These are phyloP conservation scores for Haematococcus lacustris DNA, from an alignment of 139 green algal genomes.

Conservation along the genomic window DNA sequence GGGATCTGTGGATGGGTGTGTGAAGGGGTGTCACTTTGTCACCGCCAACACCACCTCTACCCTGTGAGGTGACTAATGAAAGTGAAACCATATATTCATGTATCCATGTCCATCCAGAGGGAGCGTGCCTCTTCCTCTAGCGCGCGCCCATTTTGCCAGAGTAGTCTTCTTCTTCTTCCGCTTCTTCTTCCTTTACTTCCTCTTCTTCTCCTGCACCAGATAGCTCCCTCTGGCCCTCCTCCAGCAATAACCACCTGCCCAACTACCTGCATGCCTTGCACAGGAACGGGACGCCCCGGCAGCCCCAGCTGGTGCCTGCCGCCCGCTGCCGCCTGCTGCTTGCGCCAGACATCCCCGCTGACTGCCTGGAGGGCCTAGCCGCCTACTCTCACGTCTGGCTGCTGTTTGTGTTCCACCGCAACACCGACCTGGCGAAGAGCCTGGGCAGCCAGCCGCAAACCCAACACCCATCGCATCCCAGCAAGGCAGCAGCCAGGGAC, in stretches of 20 bases:
- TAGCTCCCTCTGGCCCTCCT: too few relatives aligned
- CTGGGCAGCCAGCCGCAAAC: neutral
- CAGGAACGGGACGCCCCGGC: slow-evolving; percentile 79
- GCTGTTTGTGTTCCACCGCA: slow-evolving; percentile 90
- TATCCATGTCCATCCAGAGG: too few relatives aligned
- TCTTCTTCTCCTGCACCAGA: too few relatives aligned
- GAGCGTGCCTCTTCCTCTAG: neutral
- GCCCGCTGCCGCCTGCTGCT: slow-evolving; percentile 58
- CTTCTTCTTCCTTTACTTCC: too few relatives aligned
- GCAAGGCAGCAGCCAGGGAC: neutral
- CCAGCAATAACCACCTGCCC: too few relatives aligned
- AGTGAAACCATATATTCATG: neutral
- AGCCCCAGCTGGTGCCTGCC: slow-evolving; percentile 71
- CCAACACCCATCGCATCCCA: neutral
- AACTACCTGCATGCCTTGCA: neutral
- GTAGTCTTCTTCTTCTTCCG: too few relatives aligned
- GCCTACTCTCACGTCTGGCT: slow-evolving; percentile 88
- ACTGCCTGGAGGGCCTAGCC: slow-evolving; percentile 69
- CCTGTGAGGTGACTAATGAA: neutral
- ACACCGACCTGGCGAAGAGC: slow-evolving; percentile 51
- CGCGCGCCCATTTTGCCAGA: neutral
- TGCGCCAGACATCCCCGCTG: slow-evolving; percentile 35
- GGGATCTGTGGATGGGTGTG: neutral
- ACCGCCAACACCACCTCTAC: neutral
- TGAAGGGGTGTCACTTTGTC: neutral